phyloP scores from a whole-genome alignment of 768 basidiomycete genomes.

The Phlegmacium glaucopus region DNA sequence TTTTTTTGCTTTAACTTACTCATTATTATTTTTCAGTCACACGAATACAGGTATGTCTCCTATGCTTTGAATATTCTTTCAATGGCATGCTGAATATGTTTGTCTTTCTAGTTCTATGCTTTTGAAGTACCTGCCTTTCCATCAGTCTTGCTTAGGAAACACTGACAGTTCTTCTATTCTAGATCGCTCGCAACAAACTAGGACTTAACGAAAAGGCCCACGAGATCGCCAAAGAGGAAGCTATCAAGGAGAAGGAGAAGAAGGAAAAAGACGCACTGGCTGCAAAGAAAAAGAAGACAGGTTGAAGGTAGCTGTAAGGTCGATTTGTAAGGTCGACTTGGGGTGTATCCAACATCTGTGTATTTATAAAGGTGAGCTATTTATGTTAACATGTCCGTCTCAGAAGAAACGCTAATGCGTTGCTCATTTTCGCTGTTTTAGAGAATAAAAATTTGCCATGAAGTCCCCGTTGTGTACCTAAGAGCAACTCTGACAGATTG shows the following conservation, averaged over 20 bases:
- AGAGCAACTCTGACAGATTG: too few species aligned
- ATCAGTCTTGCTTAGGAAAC: background rate
- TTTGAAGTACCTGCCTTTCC: conserved; percentile 59
- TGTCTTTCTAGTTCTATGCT: conserved; percentile 72
- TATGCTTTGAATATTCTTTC: background rate
- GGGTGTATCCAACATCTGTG: too few species aligned
- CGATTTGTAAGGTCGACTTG: too few species aligned
- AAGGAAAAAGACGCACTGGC: conserved; percentile 41
- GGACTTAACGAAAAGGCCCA: conserved; percentile 89
- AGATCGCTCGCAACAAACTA: conserved; percentile 90
- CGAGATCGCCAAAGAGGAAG: conserved; percentile 73
- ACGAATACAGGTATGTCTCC: conserved; percentile 59
- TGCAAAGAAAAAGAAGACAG: conserved; percentile 24
- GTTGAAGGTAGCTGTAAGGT: too few species aligned
- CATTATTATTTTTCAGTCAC: conserved; percentile 41
- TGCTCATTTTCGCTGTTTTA: too few species aligned
- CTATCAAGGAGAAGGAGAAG: conserved; percentile 58
- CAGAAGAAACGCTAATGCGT: too few species aligned
- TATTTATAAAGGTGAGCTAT: too few species aligned
- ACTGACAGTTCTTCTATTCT: background rate
- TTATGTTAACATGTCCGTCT: too few species aligned
- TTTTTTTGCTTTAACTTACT: too few species aligned
- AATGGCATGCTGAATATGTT: background rate
- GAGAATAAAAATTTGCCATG: too few species aligned
- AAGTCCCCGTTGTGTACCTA: too few species aligned